Evolutionary conservation across 768 basidiomycete genomes (phyloP).

Genomic region (Nevesoporus exiguus): DNA sequence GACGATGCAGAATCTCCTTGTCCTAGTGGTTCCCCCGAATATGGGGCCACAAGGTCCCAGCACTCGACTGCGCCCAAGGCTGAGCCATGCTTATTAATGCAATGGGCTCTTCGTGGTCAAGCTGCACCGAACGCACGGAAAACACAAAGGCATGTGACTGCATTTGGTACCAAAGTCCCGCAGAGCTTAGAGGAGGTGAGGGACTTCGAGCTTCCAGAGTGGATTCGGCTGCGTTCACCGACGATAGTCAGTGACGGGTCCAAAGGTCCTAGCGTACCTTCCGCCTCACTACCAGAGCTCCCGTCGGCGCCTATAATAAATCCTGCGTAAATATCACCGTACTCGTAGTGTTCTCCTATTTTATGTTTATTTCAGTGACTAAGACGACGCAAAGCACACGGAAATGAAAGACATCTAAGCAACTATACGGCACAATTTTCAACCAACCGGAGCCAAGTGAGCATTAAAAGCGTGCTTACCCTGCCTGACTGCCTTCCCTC

Average conservation of each 20-base stretch:
- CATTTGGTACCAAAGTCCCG: constrained; percentile 62
- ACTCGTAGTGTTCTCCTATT: constrained; percentile 19
- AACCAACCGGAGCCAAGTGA: background rate
- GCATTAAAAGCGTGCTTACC: constrained; percentile 6
- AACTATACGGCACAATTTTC: constrained; percentile 6
- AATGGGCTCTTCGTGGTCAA: constrained; percentile 49
- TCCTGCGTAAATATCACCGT: constrained; percentile 2
- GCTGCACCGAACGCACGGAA: constrained; percentile 43
- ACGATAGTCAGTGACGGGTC: constrained; percentile 2
- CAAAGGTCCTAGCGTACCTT: constrained; percentile 3
- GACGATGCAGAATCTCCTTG: constrained; percentile 24
- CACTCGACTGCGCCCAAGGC: constrained; percentile 14
- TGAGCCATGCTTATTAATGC: constrained; percentile 40
- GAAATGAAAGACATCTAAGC: constrained; percentile 7
- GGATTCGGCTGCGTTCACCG: constrained; percentile 38
- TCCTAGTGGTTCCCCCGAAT: constrained; percentile 24
- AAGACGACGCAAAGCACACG: background rate
- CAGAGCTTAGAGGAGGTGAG: constrained; percentile 41
- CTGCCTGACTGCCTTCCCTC: constrained; percentile 4
- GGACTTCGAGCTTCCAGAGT: constrained; percentile 58
- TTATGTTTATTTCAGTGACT: constrained; percentile 30
- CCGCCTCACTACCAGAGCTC: constrained; percentile 1
- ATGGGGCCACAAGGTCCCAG: constrained; percentile 6
- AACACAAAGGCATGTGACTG: constrained; percentile 50
- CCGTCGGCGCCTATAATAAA: constrained; percentile 13